Evolutionary conservation across 176 grass and related monocot species (phyloP), one percentile per base, ranked within the genome.

Genomic region (Aegilops sharonensis): DNA sequence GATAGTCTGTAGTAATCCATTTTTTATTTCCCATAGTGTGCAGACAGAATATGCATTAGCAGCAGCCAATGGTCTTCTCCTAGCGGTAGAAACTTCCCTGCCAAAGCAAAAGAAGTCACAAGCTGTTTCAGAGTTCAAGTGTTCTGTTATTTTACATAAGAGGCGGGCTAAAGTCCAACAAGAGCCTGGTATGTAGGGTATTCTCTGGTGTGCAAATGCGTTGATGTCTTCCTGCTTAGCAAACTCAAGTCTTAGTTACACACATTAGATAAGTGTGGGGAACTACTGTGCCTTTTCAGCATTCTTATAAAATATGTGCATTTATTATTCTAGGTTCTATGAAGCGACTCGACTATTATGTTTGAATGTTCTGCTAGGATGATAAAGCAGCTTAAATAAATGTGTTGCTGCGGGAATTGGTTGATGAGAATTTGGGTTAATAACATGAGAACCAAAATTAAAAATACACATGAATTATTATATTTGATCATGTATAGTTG

Each of bases 41-140:
- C 95, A 94, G 83, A 95, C 90, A 27, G 92, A 94, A 50, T 78
- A 91, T 86, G 93, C 80, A 66, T 65, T 94, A 84, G 37, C 77
- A 6, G 85, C 93, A 39, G 85, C 93, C 13, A 92, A 86, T 56
- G 37, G 17, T 52, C 90, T 98, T 88, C 78, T 95, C 31, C 93
- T 92, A 85, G 90, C 85, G 0, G 92, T 82, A 80, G 96, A 98
- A 83, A 71, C 75, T 76, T 80, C 80, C 13, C 67, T 98, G 75
- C 93, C 92, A 45, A 98, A 92, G 85, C 96, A 98, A 72, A 98
- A 94, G 68, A 98, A 94, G 79, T 79, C 90, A 20, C 77, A 90
- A 77, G 91, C 86, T 83, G 75, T 79, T 89, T 94, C 93, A 65
- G 93, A 98, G 86, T 98, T 94, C 60, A 98, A 94, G 85, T 87